Evolutionary conservation across 176 grass and related monocot species (phyloP), one percentile per base, ranked within the genome.

Genomic region (Aegilops bicornis): DNA sequence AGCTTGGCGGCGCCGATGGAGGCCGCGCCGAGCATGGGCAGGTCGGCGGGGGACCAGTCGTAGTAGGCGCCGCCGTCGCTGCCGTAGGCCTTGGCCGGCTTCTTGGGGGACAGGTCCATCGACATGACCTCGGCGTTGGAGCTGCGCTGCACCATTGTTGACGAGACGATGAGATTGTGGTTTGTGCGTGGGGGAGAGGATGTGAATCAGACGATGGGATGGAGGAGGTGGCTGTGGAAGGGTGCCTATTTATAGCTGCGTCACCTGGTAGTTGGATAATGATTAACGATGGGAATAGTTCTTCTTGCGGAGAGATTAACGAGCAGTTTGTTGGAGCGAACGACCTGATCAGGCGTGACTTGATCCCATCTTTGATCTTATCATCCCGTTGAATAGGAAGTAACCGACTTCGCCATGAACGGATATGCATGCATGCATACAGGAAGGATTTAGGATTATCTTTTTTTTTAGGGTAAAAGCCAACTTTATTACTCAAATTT

Each of bases 1-100:
- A 97, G 90, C 88, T 97, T 97, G 29, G 92, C 88, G 4, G 86
- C 95, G n/a, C 92, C 95, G 54, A 97, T 97, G 76, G 83, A 89
- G 24, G 95, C 95, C 14, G 58, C 70, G 6, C 47, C 65, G 71
- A 97, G 94, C 86, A 97, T 94, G 80, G 90, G 95, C 19, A 97
- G 92, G 4, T 94, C 95, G 1, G 83, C 52, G 5, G 91, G 85
- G 33, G 39, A 88, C 95, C 95, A 97, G 31, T 82, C 86, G 73
- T 90, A 64, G 86, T 94, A 94, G 4, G 92, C 79, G 0, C 92
- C 92, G 13, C 92, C 94, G 22, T 89, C 90, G 22, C 86, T 62
- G 11, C 72, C 86, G n/a, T 87, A 92, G 3, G 72, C 32, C 48
- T 88, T 88, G 83, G 61, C 60, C 8, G 95, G 35, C 19, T 54